Evolutionary conservation across 495 filamentous ascomycete species (phyloP).

Genomic region (Penicillium psychrofluorescens): DNA sequence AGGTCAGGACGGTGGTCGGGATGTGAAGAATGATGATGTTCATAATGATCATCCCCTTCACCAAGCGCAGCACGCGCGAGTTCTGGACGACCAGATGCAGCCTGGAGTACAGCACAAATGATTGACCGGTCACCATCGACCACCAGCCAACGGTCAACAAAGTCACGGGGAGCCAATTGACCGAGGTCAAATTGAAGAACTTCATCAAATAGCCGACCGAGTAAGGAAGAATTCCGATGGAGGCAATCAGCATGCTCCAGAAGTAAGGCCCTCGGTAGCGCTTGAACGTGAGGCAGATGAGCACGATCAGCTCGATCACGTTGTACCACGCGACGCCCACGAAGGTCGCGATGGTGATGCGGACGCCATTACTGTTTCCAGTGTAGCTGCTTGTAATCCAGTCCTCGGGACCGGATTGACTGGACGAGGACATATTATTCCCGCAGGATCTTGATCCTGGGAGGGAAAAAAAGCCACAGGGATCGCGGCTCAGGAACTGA

Average conservation of each 20-base stretch:
- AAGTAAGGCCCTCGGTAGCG: conserved; percentile 34
- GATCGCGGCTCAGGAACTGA: no score
- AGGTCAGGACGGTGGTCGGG: conserved; percentile 26
- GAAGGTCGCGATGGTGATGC: conserved; percentile 32
- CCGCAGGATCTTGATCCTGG: no score
- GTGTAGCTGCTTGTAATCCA: conserved; percentile 24
- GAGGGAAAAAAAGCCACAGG: no score
- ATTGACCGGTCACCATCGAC: conserved; percentile 34
- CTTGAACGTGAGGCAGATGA: conserved; percentile 36
- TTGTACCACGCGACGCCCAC: conserved; percentile 32
- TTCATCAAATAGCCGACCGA: conserved; percentile 31
- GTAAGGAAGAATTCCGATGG: conserved; percentile 24
- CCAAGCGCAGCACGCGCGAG: conserved; percentile 13
- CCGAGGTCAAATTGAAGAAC: conserved; percentile 23
- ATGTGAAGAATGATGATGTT: conserved; percentile 28
- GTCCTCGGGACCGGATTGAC: conserved; percentile 17
- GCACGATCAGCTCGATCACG: conserved; percentile 29
- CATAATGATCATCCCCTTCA: conserved; percentile 29
- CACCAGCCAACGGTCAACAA: conserved; percentile 31
- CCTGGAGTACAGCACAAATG: conserved; percentile 33
- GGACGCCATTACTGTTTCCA: conserved; percentile 15
- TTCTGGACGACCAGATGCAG: conserved; percentile 30
- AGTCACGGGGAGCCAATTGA: conserved; percentile 21
- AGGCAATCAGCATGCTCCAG: conserved; percentile 33
- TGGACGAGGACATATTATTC: conserved; percentile 12